A percentile compares a stretch with the other conserved stretches of the same genome.
Conservation (phyloP, 306 rosid genomes). For the Phaseolus lunatus region DNA sequence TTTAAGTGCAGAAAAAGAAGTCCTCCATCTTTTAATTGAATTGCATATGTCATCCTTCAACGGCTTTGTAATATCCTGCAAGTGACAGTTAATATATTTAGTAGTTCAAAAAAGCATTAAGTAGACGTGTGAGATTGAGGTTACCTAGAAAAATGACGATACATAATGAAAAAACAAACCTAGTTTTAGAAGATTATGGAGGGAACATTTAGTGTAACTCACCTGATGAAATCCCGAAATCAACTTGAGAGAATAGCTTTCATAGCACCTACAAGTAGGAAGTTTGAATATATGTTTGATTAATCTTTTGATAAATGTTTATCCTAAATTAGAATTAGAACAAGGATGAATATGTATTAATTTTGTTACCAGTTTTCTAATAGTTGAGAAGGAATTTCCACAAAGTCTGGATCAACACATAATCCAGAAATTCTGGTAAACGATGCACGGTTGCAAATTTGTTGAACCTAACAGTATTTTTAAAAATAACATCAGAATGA, state of each 20-base stretch:
- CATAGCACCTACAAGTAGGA: constrained; percentile 77
- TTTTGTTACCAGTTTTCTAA: constrained; percentile 80
- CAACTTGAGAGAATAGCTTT: constrained; percentile 79
- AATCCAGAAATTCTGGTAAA: constrained; percentile 89
- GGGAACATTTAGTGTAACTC: constrained; percentile 33
- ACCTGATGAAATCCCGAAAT: constrained; percentile 96
- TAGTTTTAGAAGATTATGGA: constrained; percentile 25
- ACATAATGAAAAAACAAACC: background rate
- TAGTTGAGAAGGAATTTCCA: constrained; percentile 89
- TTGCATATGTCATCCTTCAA: constrained; percentile 76
- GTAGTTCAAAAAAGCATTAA: constrained; percentile 11
- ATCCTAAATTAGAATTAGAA: constrained; percentile 35
- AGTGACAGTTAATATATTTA: constrained; percentile 29
- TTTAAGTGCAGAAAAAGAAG: constrained; percentile 92
- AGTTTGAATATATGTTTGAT: constrained; percentile 30
- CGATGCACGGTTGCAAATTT: constrained; percentile 89
- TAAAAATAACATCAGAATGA: constrained; percentile 31
- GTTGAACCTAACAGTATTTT: constrained; percentile 76
- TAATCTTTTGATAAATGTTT: background rate
- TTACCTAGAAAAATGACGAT: constrained; percentile 1
- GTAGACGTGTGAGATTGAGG: constrained; percentile 33
- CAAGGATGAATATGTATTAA: constrained; percentile 25
- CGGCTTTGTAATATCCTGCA: constrained; percentile 93
- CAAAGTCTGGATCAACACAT: constrained; percentile 92
- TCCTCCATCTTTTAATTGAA: constrained; percentile 84